Percentiles rank a stretch among this genome's conserved stretches.
Evolutionary conservation across 2,329 filamentous ascomycete species (phyloP).

Genomic region (Byssochlamys sp.): DNA sequence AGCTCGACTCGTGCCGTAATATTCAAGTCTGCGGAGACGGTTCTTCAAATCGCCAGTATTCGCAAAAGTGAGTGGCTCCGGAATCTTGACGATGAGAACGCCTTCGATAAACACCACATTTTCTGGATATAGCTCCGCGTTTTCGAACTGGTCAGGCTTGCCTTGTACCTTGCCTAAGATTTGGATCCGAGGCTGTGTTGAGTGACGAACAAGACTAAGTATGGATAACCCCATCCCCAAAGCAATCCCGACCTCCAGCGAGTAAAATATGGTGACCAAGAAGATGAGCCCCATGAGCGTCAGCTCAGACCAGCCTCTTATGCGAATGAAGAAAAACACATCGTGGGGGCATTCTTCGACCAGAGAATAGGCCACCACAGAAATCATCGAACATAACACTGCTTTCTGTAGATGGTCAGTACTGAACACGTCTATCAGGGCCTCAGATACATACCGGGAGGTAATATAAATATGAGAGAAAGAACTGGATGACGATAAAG

Average conservation of each 20-base stretch:
- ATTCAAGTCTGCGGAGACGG: slow-evolving; percentile 69
- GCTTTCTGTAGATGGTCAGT: slow-evolving; percentile 56
- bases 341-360: slow-evolving; percentile 94
- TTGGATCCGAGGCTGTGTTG: slow-evolving; percentile 86
- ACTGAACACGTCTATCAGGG: not conserved
- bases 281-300: slow-evolving; percentile 84
- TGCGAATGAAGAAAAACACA: slow-evolving; percentile 75
- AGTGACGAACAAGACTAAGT: slow-evolving; percentile 78
- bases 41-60: slow-evolving; percentile 89
- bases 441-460: slow-evolving; percentile 60
- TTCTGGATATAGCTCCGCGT: slow-evolving; percentile 64
- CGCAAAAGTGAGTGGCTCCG: slow-evolving; percentile 89
- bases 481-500: slow-evolving; percentile 66
- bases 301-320: slow-evolving; percentile 78
- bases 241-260: slow-evolving; percentile 83
- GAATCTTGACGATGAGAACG: slow-evolving; percentile 92
- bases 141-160: slow-evolving; percentile 68
- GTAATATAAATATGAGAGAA: slow-evolving; percentile 88
- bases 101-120: slow-evolving; percentile 81
- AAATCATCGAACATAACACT: slow-evolving; percentile 86
- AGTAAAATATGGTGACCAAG: slow-evolving; percentile 86
- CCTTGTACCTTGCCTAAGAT: slow-evolving; percentile 84
- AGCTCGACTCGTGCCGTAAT: slow-evolving; percentile 74
- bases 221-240: slow-evolving; percentile 86
- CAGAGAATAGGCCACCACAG: slow-evolving; percentile 84